These are phyloP conservation scores for Vigna angularis DNA, from an alignment of 306 rosid species.

Conservation along the genomic window DNA sequence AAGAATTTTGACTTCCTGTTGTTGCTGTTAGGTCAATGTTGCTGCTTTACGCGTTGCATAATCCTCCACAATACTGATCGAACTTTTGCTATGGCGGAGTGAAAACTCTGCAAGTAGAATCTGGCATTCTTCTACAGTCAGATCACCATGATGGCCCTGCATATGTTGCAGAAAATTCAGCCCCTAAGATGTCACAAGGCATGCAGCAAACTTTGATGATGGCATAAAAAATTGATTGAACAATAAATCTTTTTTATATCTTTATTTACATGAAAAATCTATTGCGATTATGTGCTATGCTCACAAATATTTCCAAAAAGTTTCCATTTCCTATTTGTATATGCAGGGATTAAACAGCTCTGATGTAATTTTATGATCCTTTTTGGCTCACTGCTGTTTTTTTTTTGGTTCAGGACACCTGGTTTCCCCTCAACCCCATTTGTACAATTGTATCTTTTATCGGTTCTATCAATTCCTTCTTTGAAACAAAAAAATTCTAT, in stretches of 20 bases:
- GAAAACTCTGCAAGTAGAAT: constrained; percentile 87
- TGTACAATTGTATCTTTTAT: no score
- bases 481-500: no score
- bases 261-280: neutral
- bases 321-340: no score
- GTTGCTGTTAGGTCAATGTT: constrained; percentile 38
- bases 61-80: constrained; percentile 67
- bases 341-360: no score
- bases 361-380: no score
- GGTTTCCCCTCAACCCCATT: no score
- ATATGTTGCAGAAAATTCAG: constrained; percentile 16
- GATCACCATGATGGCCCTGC: constrained; percentile 89
- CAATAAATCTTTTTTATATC: neutral
- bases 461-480: no score
- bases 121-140: constrained; percentile 70
- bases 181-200: neutral
- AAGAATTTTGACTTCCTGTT: constrained; percentile 14
- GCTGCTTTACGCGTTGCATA: constrained; percentile 69
- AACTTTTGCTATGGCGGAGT: constrained; percentile 77
- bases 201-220: constrained; percentile 14
- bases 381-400: no score
- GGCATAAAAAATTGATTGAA: constrained; percentile 18
- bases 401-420: no score
- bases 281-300: no score
- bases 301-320: no score